Conservation (phyloP, 2,329 filamentous ascomycete species). For the Sarocladium kiliense region DNA sequence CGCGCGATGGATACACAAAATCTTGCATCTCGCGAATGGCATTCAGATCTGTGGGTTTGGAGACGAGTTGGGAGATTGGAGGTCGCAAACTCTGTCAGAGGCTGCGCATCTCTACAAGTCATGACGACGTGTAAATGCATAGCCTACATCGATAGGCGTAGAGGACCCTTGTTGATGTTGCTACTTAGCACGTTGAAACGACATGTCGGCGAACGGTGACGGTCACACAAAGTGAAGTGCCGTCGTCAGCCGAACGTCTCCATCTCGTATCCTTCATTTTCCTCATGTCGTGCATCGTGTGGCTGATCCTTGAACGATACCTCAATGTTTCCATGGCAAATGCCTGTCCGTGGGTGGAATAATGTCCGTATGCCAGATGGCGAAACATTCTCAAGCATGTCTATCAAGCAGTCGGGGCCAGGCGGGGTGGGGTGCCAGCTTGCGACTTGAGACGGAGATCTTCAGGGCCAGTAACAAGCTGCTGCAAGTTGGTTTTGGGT, state of each 20-base stretch:
- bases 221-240: neutral
- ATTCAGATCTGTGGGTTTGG: too few species aligned
- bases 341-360: neutral
- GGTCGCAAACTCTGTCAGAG: too few species aligned
- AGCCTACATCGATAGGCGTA: too few species aligned
- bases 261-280: constrained; percentile 9
- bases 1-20: too few species aligned
- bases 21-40: too few species aligned
- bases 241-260: neutral
- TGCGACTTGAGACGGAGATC: constrained; percentile 3
- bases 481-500: constrained; percentile 2
- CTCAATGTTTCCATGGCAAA: neutral
- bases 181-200: too few species aligned
- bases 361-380: constrained; percentile 2
- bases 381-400: constrained; percentile 4
- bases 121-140: too few species aligned
- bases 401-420: neutral
- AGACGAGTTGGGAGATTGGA: too few species aligned
- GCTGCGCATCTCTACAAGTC: too few species aligned
- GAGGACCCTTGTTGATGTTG: too few species aligned
- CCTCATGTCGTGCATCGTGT: constrained; percentile 9
- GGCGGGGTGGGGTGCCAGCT: neutral
- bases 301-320: constrained; percentile 1
- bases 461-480: neutral
- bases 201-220: too few species aligned